Evolutionary conservation across 2,329 filamentous ascomycete species (phyloP).

Genomic region (Ploettnerulaceae sp.): DNA sequence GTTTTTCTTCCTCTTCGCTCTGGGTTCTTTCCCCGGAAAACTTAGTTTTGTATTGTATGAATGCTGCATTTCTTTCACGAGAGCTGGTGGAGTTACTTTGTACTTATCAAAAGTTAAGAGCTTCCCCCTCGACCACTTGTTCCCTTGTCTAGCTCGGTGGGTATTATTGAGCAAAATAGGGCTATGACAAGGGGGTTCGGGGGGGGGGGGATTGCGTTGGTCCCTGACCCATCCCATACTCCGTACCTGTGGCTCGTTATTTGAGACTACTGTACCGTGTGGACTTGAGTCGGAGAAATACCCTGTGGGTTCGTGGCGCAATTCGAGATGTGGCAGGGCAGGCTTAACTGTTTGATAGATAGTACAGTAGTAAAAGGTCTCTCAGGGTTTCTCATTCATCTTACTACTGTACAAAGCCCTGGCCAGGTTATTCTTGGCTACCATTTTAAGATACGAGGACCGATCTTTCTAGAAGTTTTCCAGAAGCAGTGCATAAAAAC

Average conservation of each 20-base stretch:
- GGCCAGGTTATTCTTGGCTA: not conserved
- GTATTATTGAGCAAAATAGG: not conserved
- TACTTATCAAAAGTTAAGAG: not conserved
- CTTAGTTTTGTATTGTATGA: not conserved
- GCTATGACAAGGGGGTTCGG: no score
- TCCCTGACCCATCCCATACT: no score
- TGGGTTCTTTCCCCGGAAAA: not conserved
- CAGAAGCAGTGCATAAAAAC: not conserved
- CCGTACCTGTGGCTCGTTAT: slow-evolving; percentile 6
- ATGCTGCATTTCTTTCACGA: not conserved
- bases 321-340: slow-evolving; percentile 1
- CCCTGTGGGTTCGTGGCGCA: slow-evolving; percentile 7
- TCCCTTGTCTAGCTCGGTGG: slow-evolving; percentile 1
- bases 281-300: not conserved
- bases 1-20: slow-evolving; percentile 1
- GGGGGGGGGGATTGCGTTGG: slow-evolving; percentile 1
- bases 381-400: slow-evolving; percentile 1
- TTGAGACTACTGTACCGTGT: no score
- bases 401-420: not conserved
- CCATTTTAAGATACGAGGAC: slow-evolving; percentile 1
- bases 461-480: not conserved
- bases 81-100: slow-evolving; percentile 7
- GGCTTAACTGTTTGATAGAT: not conserved
- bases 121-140: not conserved
- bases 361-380: no score